Conservation (phyloP, 2,329 filamentous ascomycete species). For the Neobulgaria alba region DNA sequence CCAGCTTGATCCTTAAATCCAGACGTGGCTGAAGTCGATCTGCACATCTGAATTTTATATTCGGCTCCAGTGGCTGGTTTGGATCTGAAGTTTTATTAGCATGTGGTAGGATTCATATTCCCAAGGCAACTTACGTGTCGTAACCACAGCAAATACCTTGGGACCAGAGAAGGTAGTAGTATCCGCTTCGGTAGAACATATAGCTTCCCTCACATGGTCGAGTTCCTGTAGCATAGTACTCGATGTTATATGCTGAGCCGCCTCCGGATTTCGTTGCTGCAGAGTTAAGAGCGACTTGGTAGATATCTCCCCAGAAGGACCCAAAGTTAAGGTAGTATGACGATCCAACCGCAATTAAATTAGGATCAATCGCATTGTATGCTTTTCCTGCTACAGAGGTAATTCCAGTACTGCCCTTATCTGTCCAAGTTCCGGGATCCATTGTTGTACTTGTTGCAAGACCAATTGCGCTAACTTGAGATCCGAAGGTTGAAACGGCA, state of each 20-base stretch:
- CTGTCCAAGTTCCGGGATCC: constrained; percentile 49
- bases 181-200: constrained; percentile 44
- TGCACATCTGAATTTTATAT: constrained; percentile 58
- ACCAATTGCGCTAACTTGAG: constrained; percentile 46
- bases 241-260: constrained; percentile 37
- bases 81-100: constrained; percentile 4
- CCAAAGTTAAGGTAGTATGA: constrained; percentile 51
- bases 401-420: constrained; percentile 47
- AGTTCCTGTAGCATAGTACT: constrained; percentile 41
- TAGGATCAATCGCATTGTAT: constrained; percentile 55
- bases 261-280: constrained; percentile 26
- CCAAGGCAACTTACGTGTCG: constrained; percentile 32
- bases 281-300: constrained; percentile 43
- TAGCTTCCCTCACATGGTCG: constrained; percentile 49
- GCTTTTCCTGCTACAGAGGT: constrained; percentile 33
- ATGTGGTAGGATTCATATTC: constrained; percentile 19
- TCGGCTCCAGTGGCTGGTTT: constrained; percentile 47
- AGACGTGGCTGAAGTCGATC: constrained; percentile 42
- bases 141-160: constrained; percentile 55
- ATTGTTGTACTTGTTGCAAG: constrained; percentile 33
- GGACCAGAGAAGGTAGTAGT: constrained; percentile 58
- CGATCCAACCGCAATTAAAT: constrained; percentile 37
- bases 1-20: constrained; percentile 49
- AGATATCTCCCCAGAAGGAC: constrained; percentile 60
- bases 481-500: constrained; percentile 45